phyloP scores from a whole-genome alignment of 768 basidiomycete species.

The Tylopilus intermedius region DNA sequence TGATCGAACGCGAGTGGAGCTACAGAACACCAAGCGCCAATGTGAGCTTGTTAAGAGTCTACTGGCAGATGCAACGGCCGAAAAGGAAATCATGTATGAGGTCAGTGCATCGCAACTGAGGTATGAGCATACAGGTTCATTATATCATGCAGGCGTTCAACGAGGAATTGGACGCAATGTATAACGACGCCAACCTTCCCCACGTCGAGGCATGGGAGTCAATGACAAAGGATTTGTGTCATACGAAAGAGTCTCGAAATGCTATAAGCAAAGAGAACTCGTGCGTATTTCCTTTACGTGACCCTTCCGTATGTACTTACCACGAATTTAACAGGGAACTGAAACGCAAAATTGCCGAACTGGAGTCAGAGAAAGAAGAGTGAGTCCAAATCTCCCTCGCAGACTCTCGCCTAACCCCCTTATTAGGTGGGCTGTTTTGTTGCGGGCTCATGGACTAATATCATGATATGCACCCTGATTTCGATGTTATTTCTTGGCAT shows the following conservation, averaged over 20 bases:
- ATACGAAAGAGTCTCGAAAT: conserved; percentile 75
- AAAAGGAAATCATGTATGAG: conserved; percentile 93
- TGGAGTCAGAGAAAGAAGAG: conserved; percentile 77
- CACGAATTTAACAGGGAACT: conserved; percentile 45
- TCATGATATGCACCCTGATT: conserved; percentile 27
- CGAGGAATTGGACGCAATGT: conserved; percentile 90
- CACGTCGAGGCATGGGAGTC: conserved; percentile 80
- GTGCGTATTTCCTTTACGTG: conserved; percentile 40
- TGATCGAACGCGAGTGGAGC: conserved; percentile 56
- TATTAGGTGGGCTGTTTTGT: conserved; percentile 61
- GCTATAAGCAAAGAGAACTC: conserved; percentile 72
- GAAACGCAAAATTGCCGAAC: conserved; percentile 63
- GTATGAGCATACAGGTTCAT: background rate
- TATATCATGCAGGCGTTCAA: conserved; percentile 72
- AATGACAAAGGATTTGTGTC: conserved; percentile 64
- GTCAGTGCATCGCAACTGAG: conserved; percentile 38
- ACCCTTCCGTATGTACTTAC: background rate
- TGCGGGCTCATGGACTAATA: conserved; percentile 45
- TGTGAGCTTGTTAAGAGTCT: conserved; percentile 77
- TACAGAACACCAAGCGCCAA: conserved; percentile 67
- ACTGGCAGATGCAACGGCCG: conserved; percentile 69
- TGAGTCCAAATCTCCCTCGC: conserved; percentile 35
- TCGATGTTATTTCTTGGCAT: conserved; percentile 17
- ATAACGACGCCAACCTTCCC: conserved; percentile 76
- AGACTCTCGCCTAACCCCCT: conserved; percentile 8